Conservation (phyloP, 2,329 filamentous ascomycete genomes). For the Cercospora janseana region DNA sequence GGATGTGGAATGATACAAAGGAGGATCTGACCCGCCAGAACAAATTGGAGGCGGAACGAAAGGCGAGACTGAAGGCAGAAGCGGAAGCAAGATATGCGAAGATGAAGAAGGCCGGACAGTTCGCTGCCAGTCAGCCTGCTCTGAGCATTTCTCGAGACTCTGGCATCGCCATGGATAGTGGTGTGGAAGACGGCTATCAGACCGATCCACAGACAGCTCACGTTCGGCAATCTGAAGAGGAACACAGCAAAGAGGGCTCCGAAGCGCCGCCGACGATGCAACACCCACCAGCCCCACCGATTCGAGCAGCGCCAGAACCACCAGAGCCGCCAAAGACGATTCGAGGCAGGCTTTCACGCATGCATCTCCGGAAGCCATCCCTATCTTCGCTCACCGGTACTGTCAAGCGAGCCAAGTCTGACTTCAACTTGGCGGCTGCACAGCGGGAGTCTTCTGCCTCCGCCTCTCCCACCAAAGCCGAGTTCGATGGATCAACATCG, state of each 20-base stretch:
- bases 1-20: constrained; percentile 47
- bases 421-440: constrained; percentile 31
- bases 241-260: not conserved
- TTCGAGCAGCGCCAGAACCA: not conserved
- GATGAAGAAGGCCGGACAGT: constrained; percentile 53
- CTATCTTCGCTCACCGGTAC: constrained; percentile 34
- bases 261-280: too few species aligned
- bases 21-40: constrained; percentile 42
- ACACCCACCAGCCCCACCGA: too few species aligned
- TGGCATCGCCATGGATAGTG: constrained; percentile 29
- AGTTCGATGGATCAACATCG: constrained; percentile 26
- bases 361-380: constrained; percentile 37
- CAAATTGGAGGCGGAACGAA: constrained; percentile 42
- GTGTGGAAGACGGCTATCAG: constrained; percentile 21
- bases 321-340: constrained; percentile 25
- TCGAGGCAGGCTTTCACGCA: constrained; percentile 24
- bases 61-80: constrained; percentile 45
- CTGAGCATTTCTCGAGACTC: constrained; percentile 37
- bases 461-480: constrained; percentile 34
- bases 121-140: constrained; percentile 34
- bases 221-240: constrained; percentile 18
- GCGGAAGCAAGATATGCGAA: constrained; percentile 54
- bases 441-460: constrained; percentile 42
- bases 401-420: constrained; percentile 38
- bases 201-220: constrained; percentile 21